Base-by-base conservation (phyloP, 345 rosid species). In the Syzygium aqueum region DNA sequence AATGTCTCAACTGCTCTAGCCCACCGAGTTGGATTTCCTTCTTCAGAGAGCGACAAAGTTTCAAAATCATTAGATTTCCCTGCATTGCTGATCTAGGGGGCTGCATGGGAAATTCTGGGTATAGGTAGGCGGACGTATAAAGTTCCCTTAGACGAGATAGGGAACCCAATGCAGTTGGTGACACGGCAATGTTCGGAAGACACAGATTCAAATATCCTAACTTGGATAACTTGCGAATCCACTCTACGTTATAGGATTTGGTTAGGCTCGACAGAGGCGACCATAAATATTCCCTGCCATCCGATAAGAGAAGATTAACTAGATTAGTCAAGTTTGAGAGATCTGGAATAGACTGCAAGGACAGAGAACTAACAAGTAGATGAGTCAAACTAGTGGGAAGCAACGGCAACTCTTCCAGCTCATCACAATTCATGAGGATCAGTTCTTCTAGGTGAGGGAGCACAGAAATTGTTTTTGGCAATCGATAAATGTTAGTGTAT, bases 401-500 rank as follows among this genome's bases (percentile, higher is more conserved):
- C 0, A 14, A 12, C 0, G 83, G 82, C 51, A 49, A 22, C 51
- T 0, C 3, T 10, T 1, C 6, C 4, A 85, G 57, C 11, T 49
- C 0, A 56, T 56, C 0, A 3, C 61, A 56, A 0, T 22, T 8
- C 2, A 0, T 0, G 2, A 56, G 61, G 5, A 56, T 56, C 61
- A 56, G 61, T 22, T 56, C 59, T 54, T 54, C 61, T 22, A 56
- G 61, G n/a, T 56, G 61, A 56, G 61, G 61, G 13, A 56, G n/a
- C 1, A 0, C 3, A 54, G 59, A 6, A 25, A 57, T 57, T 5
- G 63, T 11, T 57, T 25, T 13, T 23, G 61, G 61, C 13, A 23
- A 12, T 23, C 0, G n/a, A 56, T 1, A 0, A 4, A 56, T 22
- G 0, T 0, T 0, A 10, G 13, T 56, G 14, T 9, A 0, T 56